Evolutionary conservation across 1,284 basidiomycete genomes (phyloP), one percentile per base, ranked within the genome.

Genomic region (Pisolithus thermaeus): DNA sequence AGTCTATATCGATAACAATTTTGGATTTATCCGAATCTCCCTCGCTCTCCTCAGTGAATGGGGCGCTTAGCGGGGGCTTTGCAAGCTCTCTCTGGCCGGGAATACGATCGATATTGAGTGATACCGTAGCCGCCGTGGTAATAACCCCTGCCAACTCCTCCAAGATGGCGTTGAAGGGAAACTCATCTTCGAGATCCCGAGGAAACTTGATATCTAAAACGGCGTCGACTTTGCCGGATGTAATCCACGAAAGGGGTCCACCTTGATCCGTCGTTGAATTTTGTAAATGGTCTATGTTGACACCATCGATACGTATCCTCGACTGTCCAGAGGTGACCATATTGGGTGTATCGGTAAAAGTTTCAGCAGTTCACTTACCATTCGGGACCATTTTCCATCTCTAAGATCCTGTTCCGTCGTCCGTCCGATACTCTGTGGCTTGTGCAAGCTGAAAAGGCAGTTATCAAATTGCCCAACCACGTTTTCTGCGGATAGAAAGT

Each of bases 191-290:
- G 8, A 84, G 80, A 60, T 93, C 86, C 22, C 84, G 83, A 12
- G 97, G 95, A 70, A 99, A 97, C 64, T 95, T 94, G 71, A 99
- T 94, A 70, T 99, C 96, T 18, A 98, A 81, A 3, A 99, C 97
- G 3, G 94, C 90, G 63, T 99, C 96, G 30, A 97, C 83, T 70
- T 96, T 96, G 45, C 97, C 97, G 0, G 93, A 92, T 1, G 88
- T 90, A 57, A 99, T 93, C 96, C 97, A 99, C 4, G 92, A 92
- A 54, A 98, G 85, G 4, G 96, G 94, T 0, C 96, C 93, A 56
- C 86, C 87, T 54, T 54, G 53, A 18, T 84, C 80, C 4, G 86
- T 87, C 2, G 87, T 84, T 47, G 89, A 86, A 47, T 87, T 84
- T 71, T 98, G 92, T 41, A 97, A 76, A 65, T 99, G 96, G 70